Percentiles rank a stretch among this genome's conserved stretches.
Conservation (phyloP, 768 basidiomycete genomes). For the Hebeloma cylindrosporum region DNA sequence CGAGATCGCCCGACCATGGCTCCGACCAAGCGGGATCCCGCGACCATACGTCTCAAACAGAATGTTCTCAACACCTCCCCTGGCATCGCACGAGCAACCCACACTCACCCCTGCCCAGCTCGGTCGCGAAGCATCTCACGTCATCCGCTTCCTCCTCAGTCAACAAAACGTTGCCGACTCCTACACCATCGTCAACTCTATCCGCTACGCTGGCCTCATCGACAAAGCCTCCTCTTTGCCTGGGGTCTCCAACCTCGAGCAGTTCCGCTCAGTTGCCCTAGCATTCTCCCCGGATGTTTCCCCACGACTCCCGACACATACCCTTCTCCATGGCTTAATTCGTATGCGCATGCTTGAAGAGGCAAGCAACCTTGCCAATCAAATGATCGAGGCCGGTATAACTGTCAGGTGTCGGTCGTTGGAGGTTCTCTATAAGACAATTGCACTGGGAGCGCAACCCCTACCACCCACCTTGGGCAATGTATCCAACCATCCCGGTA, state of each 20-base stretch:
- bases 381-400: constrained; percentile 56
- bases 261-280: constrained; percentile 41
- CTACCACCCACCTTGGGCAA: not conserved
- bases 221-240: constrained; percentile 3
- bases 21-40: not conserved
- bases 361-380: constrained; percentile 48
- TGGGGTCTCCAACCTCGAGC: constrained; percentile 22
- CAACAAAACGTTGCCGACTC: constrained; percentile 50
- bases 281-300: constrained; percentile 52
- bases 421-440: constrained; percentile 38
- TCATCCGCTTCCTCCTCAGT: constrained; percentile 47
- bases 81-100: not conserved
- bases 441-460: constrained; percentile 13
- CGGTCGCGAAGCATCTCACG: constrained; percentile 43
- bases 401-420: constrained; percentile 50
- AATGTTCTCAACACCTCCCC: not conserved
- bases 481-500: too few relatives aligned
- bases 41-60: not conserved
- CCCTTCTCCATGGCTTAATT: constrained; percentile 63
- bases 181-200: constrained; percentile 56
- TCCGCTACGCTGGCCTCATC: constrained; percentile 41
- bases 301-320: constrained; percentile 60
- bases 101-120: constrained; percentile 15
- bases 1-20: constrained; percentile 16
- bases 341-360: constrained; percentile 47